Base-by-base conservation (phyloP, 164 flowering plant genomes). In the Vitis riparia region DNA sequence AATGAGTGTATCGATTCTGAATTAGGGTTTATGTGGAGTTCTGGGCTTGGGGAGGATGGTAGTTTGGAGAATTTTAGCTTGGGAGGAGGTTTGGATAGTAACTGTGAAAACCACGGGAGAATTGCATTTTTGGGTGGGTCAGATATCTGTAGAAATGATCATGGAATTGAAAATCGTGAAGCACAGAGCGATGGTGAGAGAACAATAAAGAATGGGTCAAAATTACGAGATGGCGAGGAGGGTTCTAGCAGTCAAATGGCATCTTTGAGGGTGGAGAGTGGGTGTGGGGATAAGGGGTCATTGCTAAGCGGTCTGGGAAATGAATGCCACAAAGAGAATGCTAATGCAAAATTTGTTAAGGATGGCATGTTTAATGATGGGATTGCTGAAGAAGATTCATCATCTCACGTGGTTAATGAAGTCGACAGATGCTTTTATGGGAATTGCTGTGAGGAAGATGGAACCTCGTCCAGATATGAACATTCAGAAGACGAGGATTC, bases 401-500 rank as follows among this genome's bases (percentile, higher is more conserved):
- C 30, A n/a, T 51, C 57, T 16, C 23, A 11, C 7, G 11, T 23
- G 16, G 63, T 15, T 29, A 62, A 7, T 51, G 67, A 59, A 63
- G 48, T 48, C 15, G 71, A 11, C 9, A 52, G 66, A 51, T 56
- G n/a, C 19, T 44, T 29, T 11, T 51, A 65, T 19, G n/a, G 53
- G 59, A 13, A 51, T 61, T 48, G 51, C 74, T 59, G 57, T 23
- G 78, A 66, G 66, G 85, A 80, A 19, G 85, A 80, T 66, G 89
- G 73, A 65, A 65, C 63, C 7, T 87, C 82, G 13, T 78, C 79
- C 0, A 75, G 76, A 65, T 70, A 63, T 73, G 89, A 81, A 55
- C 75, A 79, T 68, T 91, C 93, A 2, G 97, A 88, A 53, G 89
- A 77, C 50, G 97, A 89, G 29, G 91, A 81, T 65, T 89, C 97